phyloP scores from a whole-genome alignment of 2,329 filamentous ascomycete species.

The Pezizomycotina sp. region DNA sequence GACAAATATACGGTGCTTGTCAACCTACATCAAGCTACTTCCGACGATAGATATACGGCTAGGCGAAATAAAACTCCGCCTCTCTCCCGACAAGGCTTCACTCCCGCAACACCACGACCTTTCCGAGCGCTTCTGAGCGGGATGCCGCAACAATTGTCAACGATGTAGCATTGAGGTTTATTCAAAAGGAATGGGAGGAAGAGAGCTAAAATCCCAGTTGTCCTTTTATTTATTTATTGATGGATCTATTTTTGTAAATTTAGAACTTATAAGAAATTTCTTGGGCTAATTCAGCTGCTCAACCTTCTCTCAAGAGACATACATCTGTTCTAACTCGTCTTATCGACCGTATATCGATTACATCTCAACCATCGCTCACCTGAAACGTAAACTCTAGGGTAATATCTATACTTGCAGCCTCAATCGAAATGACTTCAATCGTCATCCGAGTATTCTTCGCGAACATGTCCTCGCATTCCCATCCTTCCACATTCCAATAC shows the following conservation, averaged over 20 bases:
- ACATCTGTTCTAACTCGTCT: too few relatives aligned
- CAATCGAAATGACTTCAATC: too few relatives aligned
- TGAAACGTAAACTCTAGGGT: too few relatives aligned
- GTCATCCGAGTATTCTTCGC: too few relatives aligned
- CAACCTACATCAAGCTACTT: not conserved
- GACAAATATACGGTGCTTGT: conserved; percentile 1
- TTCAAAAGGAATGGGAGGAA: not conserved
- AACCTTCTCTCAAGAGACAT: too few relatives aligned
- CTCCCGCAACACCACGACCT: not conserved
- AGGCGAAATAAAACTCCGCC: not conserved
- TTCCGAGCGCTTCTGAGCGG: not conserved
- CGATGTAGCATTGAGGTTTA: not conserved
- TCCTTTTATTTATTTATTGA: conserved; percentile 1
- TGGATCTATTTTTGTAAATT: not conserved
- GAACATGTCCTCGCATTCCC: too few relatives aligned
- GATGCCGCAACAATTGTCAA: not conserved
- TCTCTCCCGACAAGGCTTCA: not conserved
- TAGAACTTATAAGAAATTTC: not conserved
- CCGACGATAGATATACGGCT: not conserved
- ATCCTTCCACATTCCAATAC: too few relatives aligned
- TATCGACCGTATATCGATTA: too few relatives aligned
- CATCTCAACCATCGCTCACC: too few relatives aligned
- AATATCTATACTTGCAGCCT: too few relatives aligned
- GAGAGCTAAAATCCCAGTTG: not conserved
- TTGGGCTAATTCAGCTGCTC: too few relatives aligned